Base-by-base conservation (phyloP, 768 basidiomycete species). In the Lentinula detonsa region DNA sequence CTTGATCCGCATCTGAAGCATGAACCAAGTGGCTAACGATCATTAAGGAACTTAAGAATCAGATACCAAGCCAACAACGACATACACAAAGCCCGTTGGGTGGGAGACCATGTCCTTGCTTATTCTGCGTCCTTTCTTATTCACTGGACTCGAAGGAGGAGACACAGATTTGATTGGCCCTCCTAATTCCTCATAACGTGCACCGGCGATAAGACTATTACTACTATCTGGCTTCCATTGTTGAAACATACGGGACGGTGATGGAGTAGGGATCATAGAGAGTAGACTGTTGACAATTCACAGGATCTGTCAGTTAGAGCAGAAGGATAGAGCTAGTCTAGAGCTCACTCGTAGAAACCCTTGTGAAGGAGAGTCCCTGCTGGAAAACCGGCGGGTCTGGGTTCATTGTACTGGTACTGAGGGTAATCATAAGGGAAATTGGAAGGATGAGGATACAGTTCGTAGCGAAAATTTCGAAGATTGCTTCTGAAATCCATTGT, bases 51-150 rank as follows among this genome's bases (percentile, higher is more conserved):
- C 8, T n/a, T 35, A 21, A 28, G 61, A 42, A 61, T 54, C 34
- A 51, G 40, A 61, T 45, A 60, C 18, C 52, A 62, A 53, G 63
- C 60, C 54, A 23, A 42, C 58, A 54, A 61, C 65, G 54, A 85
- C 91, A 73, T 79, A 95, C 92, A 91, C 80, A 71, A 94, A 94
- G 65, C 85, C 87, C 21, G 81, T 90, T 5, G 93, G 93, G 60
- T 76, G 83, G 15, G 91, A 91, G 4, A 95, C 87, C 89, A 93
- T 93, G 67, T 93, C 91, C 72, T 94, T 94, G 75, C 84, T 90
- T 68, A 94, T 85, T 65, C 85, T 78, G 65, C 84, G 83, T 43
- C 78, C 80, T 74, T 85, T 88, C 70, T 80, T 81, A 46, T 65
- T 70, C 9, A 67, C 58, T 16, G 76, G 66, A 18, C 70, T 69